Percentiles rank a stretch among this genome's conserved stretches.
Evolutionary conservation across 225 moss, liverwort and hornwort species (phyloP).

Genomic region (Rhytidiadelphus loreus): DNA sequence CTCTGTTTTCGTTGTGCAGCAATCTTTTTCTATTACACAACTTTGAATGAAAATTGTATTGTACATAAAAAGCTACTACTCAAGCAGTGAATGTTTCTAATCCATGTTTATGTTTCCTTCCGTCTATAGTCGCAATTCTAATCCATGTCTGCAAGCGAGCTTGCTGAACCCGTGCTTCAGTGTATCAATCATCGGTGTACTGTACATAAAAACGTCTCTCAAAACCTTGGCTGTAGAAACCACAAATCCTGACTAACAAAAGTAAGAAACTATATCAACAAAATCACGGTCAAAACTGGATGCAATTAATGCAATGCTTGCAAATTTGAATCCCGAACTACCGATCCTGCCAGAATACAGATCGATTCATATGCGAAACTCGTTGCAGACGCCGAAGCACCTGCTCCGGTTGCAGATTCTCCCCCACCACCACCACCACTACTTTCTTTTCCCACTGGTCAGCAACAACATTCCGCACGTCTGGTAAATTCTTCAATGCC

Average conservation of each 20-base stretch:
- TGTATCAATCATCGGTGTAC: neutral
- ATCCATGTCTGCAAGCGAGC: neutral
- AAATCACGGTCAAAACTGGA: neutral
- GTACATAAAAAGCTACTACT: neutral
- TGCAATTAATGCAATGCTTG: neutral
- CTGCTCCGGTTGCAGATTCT: neutral
- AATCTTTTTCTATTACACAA: neutral
- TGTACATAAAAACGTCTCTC: neutral
- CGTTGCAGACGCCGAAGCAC: conserved; percentile 5
- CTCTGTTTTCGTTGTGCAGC: neutral
- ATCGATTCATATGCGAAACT: neutral
- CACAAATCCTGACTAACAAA: neutral
- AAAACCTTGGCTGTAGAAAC: neutral
- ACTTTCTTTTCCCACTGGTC: conserved; percentile 33
- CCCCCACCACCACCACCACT: conserved; percentile 19
- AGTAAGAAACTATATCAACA: neutral
- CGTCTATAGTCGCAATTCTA: neutral
- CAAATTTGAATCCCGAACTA: neutral
- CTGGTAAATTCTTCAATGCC: neutral
- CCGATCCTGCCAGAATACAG: conserved; percentile 2
- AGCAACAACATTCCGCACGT: neutral
- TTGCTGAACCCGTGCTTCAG: too few species aligned
- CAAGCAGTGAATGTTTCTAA: neutral
- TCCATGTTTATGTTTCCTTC: neutral
- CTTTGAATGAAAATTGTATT: neutral